phyloP scores from a whole-genome alignment of 1,284 basidiomycete species.

The Sanghuangporus weigelae region DNA sequence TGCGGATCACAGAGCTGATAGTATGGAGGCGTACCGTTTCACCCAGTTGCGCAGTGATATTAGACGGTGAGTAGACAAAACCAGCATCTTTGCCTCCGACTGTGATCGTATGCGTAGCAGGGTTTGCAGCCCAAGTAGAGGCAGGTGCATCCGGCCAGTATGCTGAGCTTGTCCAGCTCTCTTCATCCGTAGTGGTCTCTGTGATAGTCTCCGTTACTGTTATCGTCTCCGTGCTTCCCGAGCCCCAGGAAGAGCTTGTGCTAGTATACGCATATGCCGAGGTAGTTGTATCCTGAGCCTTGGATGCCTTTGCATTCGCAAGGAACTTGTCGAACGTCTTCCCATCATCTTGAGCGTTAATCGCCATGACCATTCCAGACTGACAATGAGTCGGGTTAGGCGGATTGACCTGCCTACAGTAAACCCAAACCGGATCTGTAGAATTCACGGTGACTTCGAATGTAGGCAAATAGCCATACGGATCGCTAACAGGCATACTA shows the following conservation, averaged over 20 bases:
- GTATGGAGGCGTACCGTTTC: conserved; percentile 31
- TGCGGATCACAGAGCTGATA: neutral
- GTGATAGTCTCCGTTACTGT: conserved; percentile 4
- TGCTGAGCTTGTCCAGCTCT: conserved; percentile 6
- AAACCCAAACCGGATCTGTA: conserved; percentile 34
- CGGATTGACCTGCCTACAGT: conserved; percentile 21
- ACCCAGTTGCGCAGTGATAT: conserved; percentile 40
- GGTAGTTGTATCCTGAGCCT: conserved; percentile 1
- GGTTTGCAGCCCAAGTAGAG: conserved; percentile 28
- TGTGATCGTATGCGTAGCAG: conserved; percentile 35
- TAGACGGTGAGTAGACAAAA: conserved; percentile 34
- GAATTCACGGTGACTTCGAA: conserved; percentile 26
- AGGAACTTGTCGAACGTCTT: conserved; percentile 44
- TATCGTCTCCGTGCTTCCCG: neutral
- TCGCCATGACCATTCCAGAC: conserved; percentile 47
- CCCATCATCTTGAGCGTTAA: conserved; percentile 42
- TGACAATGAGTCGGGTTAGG: conserved; percentile 21
- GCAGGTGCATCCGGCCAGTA: conserved; percentile 17
- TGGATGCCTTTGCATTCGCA: conserved; percentile 24
- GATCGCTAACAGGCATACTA: conserved; percentile 34
- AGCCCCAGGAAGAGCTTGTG: neutral
- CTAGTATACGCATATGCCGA: neutral
- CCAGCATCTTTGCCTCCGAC: conserved; percentile 31
- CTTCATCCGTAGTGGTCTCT: conserved; percentile 15
- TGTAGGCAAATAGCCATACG: conserved; percentile 23